phyloP scores from a whole-genome alignment of 2,329 filamentous ascomycete genomes.

The Sclerotinia sclerotiorum region DNA sequence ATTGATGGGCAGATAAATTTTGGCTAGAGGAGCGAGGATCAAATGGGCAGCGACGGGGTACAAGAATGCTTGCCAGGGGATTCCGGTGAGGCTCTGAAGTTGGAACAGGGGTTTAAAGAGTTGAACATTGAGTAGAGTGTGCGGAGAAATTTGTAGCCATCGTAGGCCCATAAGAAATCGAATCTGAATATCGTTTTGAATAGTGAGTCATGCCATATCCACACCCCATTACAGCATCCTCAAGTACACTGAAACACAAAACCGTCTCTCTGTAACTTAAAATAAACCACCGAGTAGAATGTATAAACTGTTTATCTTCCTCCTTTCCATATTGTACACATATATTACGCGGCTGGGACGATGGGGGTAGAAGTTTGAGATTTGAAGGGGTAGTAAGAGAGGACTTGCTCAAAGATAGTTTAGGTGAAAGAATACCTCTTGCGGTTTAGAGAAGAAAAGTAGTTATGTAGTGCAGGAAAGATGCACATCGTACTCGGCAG shows the following conservation, averaged over 20 bases:
- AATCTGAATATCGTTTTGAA: not conserved
- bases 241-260: constrained; percentile 4
- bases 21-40: too few relatives aligned
- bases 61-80: not conserved
- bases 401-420: constrained; percentile 7
- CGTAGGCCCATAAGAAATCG: not conserved
- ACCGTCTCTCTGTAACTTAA: not conserved
- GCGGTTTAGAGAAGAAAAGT: constrained; percentile 29
- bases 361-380: not conserved
- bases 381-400: not conserved
- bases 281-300: not conserved
- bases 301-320: not conserved
- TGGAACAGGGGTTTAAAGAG: not conserved
- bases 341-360: not conserved
- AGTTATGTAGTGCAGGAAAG: constrained; percentile 41
- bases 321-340: not conserved
- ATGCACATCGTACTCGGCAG: constrained; percentile 43
- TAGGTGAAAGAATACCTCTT: not conserved
- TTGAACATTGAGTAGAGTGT: too few relatives aligned
- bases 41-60: not conserved
- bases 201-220: too few relatives aligned
- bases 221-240: too few relatives aligned
- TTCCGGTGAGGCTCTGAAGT: not conserved
- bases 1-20: too few relatives aligned
- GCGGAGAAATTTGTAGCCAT: too few relatives aligned